Base-by-base conservation (phyloP, 2,329 filamentous ascomycete genomes). In the Arthroderma sp. region DNA sequence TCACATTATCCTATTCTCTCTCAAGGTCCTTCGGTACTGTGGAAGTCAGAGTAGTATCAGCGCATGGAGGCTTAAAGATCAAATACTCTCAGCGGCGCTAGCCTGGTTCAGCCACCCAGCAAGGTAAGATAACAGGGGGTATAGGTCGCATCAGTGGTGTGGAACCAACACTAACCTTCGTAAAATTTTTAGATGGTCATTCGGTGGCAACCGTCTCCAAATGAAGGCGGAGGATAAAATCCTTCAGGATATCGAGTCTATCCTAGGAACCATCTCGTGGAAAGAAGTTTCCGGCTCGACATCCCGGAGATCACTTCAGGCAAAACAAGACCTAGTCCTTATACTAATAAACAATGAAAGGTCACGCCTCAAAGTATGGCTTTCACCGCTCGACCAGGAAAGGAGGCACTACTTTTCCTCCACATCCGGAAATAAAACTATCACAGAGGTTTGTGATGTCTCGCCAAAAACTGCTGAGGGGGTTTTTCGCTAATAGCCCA, bases 131-230 rank as follows among this genome's bases (percentile, higher is more conserved):
- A 22, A 28, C 15, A 32, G 11, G 22, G 11, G 22, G 32, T 29
- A 9, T 10, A 27, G 7, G 15, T 27, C 15, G 15, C 15, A 22
- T 22, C 15, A 22, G 15, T 3, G 15, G 15, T 22, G 15, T 39
- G 3, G n/a, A 44, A 31, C 7, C n/a, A 5, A 39, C 36, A 33
- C 41, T 52, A 45, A 51, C 43, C 58, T 50, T 58, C 44, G 43
- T 33, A 9, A 43, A 22, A 22, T 22, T 34, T 7, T n/a, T 50
- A 72, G 71, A 53, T 98, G 91, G 89, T 94, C 91, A 0, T 96
- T 91, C 63, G 91, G 91, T 46, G 91, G 89, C 55, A 98, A 95
- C 59, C 77, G 85, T 40, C 68, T 98, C 10, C 91, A 98, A 60
- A 71, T 96, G 42, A 96, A 94, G 68, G 89, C 93, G 0, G 91